phyloP scores from a whole-genome alignment of 805 yeast species.

The Candida takata region DNA sequence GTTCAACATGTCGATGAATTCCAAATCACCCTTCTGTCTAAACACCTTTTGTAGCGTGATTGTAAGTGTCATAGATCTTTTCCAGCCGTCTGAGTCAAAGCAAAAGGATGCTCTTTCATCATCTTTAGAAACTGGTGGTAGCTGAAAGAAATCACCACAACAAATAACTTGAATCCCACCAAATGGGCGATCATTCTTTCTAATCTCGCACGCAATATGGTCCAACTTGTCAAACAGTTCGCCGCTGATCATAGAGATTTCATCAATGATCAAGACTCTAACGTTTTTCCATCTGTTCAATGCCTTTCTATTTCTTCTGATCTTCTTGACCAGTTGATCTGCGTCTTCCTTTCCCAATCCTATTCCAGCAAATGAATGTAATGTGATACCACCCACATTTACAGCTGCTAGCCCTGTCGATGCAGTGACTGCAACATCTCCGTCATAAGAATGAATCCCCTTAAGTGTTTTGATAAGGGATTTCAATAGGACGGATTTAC shows the following conservation, averaged over 20 bases:
- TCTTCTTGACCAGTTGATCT: constrained; percentile 39
- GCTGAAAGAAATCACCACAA: constrained; percentile 78
- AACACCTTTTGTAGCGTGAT: constrained; percentile 59
- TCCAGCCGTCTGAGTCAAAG: constrained; percentile 63
- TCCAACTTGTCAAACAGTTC: constrained; percentile 57
- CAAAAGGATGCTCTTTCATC: constrained; percentile 42
- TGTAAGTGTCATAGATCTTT: constrained; percentile 45
- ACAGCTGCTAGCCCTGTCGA: constrained; percentile 83
- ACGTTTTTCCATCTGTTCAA: constrained; percentile 47
- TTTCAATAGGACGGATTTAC: constrained; percentile 82
- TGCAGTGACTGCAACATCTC: constrained; percentile 68
- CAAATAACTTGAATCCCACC: constrained; percentile 75
- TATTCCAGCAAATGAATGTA: constrained; percentile 72
- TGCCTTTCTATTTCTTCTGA: constrained; percentile 45
- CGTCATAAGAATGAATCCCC: constrained; percentile 33
- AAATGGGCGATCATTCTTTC: constrained; percentile 47
- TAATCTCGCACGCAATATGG: constrained; percentile 45
- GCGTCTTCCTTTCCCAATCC: constrained; percentile 60
- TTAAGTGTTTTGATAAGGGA: constrained; percentile 50
- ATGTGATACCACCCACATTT: constrained; percentile 71
- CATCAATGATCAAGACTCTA: constrained; percentile 66
- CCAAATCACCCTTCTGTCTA: constrained; percentile 69
- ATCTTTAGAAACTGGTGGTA: constrained; percentile 55
- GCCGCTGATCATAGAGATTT: constrained; percentile 76
- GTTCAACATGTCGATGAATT: constrained; percentile 66